Evolutionary conservation across 2,329 filamentous ascomycete genomes (phyloP).

Genomic region (Dactylonectria estremocensis): DNA sequence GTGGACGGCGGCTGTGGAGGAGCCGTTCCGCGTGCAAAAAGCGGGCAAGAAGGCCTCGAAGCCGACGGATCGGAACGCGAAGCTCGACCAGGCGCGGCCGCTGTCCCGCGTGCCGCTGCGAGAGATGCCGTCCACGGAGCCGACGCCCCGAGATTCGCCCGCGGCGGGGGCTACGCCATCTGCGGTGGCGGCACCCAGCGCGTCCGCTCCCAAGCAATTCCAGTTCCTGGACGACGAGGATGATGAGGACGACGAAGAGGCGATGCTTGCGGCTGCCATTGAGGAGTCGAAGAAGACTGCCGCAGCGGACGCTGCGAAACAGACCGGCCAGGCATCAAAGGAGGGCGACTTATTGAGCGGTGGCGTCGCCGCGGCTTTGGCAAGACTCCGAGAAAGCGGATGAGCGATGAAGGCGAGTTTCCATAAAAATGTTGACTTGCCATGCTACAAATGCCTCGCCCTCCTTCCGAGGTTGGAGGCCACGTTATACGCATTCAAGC

Average conservation of each 20-base stretch:
- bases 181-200: constrained; percentile 22
- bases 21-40: constrained; percentile 85
- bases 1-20: constrained; percentile 86
- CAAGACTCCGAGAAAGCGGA: constrained; percentile 66
- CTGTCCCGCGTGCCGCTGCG: constrained; percentile 59
- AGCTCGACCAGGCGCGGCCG: constrained; percentile 58
- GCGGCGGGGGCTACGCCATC: constrained; percentile 25
- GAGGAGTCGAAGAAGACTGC: constrained; percentile 62
- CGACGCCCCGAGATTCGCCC: constrained; percentile 41
- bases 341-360: constrained; percentile 63
- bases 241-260: constrained; percentile 65
- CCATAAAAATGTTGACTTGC: neutral
- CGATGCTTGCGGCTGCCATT: constrained; percentile 63
- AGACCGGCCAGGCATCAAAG: constrained; percentile 34
- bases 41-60: constrained; percentile 67
- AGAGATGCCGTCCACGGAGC: constrained; percentile 53
- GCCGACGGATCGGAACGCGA: constrained; percentile 46
- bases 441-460: neutral
- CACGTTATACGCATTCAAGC: neutral
- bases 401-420: constrained; percentile 29
- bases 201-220: constrained; percentile 50
- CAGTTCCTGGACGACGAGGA: constrained; percentile 60
- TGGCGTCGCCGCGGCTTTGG: constrained; percentile 74
- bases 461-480: neutral
- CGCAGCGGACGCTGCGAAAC: constrained; percentile 45